phyloP scores from a whole-genome alignment of 2,329 filamentous ascomycete species.

The Sclerotinia sclerotiorum region DNA sequence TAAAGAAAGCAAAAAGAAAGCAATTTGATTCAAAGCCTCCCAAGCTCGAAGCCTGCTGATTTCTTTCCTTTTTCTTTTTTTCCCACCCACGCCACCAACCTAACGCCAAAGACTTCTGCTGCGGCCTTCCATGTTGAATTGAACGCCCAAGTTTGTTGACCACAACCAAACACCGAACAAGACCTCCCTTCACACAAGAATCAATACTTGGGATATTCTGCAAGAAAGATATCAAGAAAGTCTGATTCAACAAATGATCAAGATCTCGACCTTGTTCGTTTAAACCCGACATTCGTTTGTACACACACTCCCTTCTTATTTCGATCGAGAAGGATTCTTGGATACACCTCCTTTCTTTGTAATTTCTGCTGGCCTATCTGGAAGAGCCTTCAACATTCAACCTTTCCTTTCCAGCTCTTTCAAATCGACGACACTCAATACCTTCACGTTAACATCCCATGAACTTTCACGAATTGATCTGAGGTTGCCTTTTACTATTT shows the following conservation, averaged over 20 bases:
- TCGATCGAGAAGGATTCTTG: slow-evolving; percentile 14
- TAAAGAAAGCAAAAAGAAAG: neutral
- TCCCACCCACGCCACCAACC: neutral
- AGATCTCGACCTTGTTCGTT: neutral
- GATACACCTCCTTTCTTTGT: slow-evolving; percentile 19
- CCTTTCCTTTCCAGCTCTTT: neutral
- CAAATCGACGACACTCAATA: neutral
- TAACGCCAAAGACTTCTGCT: neutral
- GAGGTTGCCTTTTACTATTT: neutral
- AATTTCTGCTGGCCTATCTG: neutral
- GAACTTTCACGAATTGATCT: neutral
- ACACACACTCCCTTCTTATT: neutral
- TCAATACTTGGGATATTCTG: neutral
- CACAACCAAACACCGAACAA: neutral
- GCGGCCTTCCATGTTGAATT: neutral
- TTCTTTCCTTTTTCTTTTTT: neutral
- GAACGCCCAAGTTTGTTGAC: neutral
- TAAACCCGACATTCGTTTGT: slow-evolving; percentile 14
- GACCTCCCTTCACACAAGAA: neutral
- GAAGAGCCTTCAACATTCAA: neutral
- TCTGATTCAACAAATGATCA: neutral
- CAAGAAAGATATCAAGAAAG: neutral
- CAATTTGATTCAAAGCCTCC: slow-evolving; percentile 1
- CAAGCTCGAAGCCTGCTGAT: neutral
- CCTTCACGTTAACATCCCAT: neutral